These are phyloP conservation scores for Aureobasidium sp. DNA, from an alignment of 2,329 filamentous ascomycete species.

Conservation along the genomic window DNA sequence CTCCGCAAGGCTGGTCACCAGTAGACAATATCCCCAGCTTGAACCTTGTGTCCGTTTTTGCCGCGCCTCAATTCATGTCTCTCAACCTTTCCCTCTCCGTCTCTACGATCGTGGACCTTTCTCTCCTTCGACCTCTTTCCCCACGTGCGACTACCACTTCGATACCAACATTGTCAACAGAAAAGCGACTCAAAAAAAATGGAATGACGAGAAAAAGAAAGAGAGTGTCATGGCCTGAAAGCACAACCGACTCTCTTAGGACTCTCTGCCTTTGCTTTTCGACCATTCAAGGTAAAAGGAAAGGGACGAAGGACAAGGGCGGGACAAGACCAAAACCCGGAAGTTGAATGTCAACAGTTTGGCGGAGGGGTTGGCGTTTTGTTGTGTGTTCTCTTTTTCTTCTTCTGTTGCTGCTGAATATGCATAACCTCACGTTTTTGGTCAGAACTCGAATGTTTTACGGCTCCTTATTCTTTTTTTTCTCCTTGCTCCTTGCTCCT, in stretches of 20 bases:
- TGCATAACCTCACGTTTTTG: slow-evolving; percentile 9
- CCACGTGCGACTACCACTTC: background rate
- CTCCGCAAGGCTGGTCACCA: slow-evolving; percentile 47
- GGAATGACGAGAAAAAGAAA: background rate
- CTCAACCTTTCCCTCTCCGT: slow-evolving; percentile 9
- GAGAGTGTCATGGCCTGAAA: background rate
- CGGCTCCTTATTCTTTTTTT: background rate
- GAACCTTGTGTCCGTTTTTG: slow-evolving; percentile 3
- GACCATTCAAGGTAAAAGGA: background rate
- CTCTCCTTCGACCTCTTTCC: background rate
- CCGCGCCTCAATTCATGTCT: slow-evolving; percentile 11
- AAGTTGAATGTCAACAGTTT: slow-evolving; percentile 5
- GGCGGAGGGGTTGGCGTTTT: slow-evolving; percentile 1
- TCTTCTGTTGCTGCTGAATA: slow-evolving; percentile 3
- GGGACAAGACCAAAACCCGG: background rate
- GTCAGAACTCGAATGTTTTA: slow-evolving; percentile 9
- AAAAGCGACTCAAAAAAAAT: slow-evolving; percentile 5
- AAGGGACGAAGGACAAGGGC: background rate
- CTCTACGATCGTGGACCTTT: background rate
- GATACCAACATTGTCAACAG: slow-evolving; percentile 1
- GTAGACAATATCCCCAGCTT: slow-evolving; percentile 24
- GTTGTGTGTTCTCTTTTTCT: background rate
- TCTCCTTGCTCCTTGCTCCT: too few species aligned
- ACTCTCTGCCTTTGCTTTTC: background rate
- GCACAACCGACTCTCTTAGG: background rate